Percentiles rank a stretch among this genome's conserved stretches.
phyloP scores from a whole-genome alignment of 306 rosid species.

The Ochetophila trinervis region DNA sequence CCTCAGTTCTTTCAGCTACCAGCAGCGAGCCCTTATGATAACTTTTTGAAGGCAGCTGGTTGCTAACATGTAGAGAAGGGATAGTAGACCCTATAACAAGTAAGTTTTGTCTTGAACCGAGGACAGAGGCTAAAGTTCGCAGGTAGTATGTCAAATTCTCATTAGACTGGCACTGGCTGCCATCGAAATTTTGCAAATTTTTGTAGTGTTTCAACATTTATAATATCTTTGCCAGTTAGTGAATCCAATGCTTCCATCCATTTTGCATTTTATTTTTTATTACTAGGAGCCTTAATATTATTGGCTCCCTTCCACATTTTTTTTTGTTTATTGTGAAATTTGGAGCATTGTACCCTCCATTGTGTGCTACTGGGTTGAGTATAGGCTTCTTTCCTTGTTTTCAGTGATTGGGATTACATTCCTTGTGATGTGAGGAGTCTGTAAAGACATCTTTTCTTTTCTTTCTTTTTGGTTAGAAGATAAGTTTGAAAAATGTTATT shows the following conservation, averaged over 20 bases:
- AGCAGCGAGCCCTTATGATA: constrained; percentile 69
- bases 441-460: constrained; percentile 10
- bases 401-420: background rate
- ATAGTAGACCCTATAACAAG: constrained; percentile 9
- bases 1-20: constrained; percentile 63
- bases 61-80: constrained; percentile 40
- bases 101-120: constrained; percentile 12
- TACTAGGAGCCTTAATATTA: constrained; percentile 26
- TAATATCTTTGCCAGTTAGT: constrained; percentile 16
- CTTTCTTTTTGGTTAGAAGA: constrained; percentile 4
- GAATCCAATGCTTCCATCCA: background rate
- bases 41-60: constrained; percentile 77
- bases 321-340: constrained; percentile 17
- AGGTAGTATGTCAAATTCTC: constrained; percentile 17
- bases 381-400: constrained; percentile 22
- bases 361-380: background rate
- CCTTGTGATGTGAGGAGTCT: constrained; percentile 1
- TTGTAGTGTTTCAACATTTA: constrained; percentile 10
- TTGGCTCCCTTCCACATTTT: constrained; percentile 29
- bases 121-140: constrained; percentile 1
- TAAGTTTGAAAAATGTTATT: too few species aligned
- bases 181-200: constrained; percentile 13
- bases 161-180: constrained; percentile 10
- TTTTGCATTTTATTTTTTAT: constrained; percentile 27
- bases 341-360: background rate